Conservation (phyloP, 495 filamentous ascomycete species). For the Penicillium canescens region DNA sequence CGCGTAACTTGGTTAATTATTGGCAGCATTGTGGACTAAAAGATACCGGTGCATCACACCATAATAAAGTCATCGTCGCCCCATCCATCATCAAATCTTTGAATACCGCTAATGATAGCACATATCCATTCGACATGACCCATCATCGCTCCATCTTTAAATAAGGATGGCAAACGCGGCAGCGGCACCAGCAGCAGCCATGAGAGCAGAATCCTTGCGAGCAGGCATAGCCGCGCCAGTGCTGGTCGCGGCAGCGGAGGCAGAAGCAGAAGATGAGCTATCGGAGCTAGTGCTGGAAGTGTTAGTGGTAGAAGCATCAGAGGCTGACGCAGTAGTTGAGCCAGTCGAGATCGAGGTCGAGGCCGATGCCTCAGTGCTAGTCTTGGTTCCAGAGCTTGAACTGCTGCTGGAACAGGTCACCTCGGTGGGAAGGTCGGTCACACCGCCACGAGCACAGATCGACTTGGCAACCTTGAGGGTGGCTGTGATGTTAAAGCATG, state of each 20-base stretch:
- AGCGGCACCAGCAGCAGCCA: slow-evolving; percentile 37
- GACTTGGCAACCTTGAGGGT: slow-evolving; percentile 49
- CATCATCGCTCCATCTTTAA: slow-evolving; percentile 10
- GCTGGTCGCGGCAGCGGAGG: slow-evolving; percentile 21
- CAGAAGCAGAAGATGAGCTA: slow-evolving; percentile 11
- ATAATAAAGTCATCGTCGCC: background rate
- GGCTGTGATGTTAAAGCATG: slow-evolving; percentile 25
- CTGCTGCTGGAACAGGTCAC: slow-evolving; percentile 34
- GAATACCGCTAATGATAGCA: background rate
- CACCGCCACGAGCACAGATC: slow-evolving; percentile 48
- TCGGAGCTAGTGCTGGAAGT: slow-evolving; percentile 14
- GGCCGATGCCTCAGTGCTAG: slow-evolving; percentile 14
- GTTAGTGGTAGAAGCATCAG: slow-evolving; percentile 11
- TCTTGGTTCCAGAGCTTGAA: slow-evolving; percentile 14
- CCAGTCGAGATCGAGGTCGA: slow-evolving; percentile 13
- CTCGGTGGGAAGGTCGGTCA: slow-evolving; percentile 38
- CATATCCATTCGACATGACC: background rate
- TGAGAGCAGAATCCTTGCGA: slow-evolving; percentile 28
- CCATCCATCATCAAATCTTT: background rate
- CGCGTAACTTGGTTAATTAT: background rate
- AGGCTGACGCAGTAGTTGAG: slow-evolving; percentile 4
- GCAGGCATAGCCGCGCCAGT: slow-evolving; percentile 51
- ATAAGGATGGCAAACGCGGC: slow-evolving; percentile 35
- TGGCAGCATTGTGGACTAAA: background rate
- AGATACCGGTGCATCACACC: background rate